These are phyloP conservation scores for Blastocystis hominis DNA, from an alignment of 352 stramenopile genomes.

Conservation along the genomic window DNA sequence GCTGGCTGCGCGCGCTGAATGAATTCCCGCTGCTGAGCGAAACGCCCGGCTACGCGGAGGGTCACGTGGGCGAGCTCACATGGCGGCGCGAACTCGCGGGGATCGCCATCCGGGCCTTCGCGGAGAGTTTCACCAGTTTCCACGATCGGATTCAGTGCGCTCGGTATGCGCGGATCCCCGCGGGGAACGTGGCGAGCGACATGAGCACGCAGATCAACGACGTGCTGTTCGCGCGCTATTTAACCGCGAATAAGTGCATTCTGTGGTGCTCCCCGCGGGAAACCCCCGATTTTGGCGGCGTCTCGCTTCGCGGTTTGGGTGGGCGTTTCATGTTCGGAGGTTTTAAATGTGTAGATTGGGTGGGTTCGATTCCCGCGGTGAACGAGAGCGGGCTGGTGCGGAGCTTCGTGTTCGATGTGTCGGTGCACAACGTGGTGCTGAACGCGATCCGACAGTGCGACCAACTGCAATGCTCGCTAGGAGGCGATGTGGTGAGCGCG, in stretches of 20 bases:
- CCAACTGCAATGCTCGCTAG: conserved; percentile 59
- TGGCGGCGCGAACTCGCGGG: background rate
- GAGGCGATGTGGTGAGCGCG: background rate
- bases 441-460: conserved; percentile 67
- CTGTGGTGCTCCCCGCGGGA: conserved; percentile 83
- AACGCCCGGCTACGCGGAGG: conserved; percentile 10
- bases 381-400: conserved; percentile 81
- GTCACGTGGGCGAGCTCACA: background rate
- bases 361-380: conserved; percentile 69
- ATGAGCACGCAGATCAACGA: conserved; percentile 81
- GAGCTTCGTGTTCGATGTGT: conserved; percentile 73
- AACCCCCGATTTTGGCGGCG: conserved; percentile 77
- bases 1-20: conserved; percentile 76
- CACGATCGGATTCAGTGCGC: conserved; percentile 60
- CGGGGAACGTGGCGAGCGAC: conserved; percentile 84
- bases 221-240: conserved; percentile 78
- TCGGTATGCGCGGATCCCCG: conserved; percentile 79
- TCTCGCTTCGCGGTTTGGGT: background rate
- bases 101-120: conserved; percentile 6
- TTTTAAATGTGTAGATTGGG: conserved; percentile 15
- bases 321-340: conserved; percentile 25
- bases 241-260: conserved; percentile 82
- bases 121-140: conserved; percentile 5
- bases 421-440: conserved; percentile 72
- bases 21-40: conserved; percentile 74